Evolutionary conservation across 805 yeast species (phyloP), one percentile per base, ranked within the genome.

Genomic region (Starmerella floricola): DNA sequence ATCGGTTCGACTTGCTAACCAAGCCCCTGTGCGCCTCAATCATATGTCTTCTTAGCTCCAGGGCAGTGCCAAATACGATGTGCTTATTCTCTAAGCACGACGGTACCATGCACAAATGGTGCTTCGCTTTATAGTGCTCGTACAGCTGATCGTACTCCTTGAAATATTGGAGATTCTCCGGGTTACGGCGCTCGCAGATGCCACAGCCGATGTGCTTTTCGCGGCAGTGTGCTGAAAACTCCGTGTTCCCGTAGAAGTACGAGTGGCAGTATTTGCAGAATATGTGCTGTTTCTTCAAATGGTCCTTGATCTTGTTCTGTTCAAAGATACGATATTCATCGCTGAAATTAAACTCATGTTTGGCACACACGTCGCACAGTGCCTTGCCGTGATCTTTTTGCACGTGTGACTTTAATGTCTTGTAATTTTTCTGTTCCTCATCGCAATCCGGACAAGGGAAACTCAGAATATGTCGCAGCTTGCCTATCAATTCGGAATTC

Each of bases 41-140:
- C 76, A 85, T 78, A 61, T 91, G 98, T 1, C 93, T 87, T 41
- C 81, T 79, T 41, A 91, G 66, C 52, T 86, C 96, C 42, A 86
- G 61, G 40, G 82, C 91, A 48, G 85, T 88, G 18, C 78, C 72
- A 58, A 91, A 91, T 1, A 88, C 98, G 18, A 91, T 91, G 62
- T 91, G 88, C 58, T 83, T 82, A 60, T 81, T 77, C 42, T 87
- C 97, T 36, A 87, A 61, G 62, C 99, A 91, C 11, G 71, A 55
- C 36, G 74, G 82, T 16, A 81, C 79, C 26, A 71, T 68, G 63
- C 99, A 91, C 13, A 76, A 75, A 60, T 67, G 84, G 61, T 91
- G 99, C 32, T 70, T 75, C 3, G 56, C 59, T 51, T 65, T 68
- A 61, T 91, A 91, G 65, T 91, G 99, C 13, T 66, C 64, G 52